A percentile compares a stretch with the other conserved stretches of the same genome.
Conservation (phyloP, 2,329 filamentous ascomycete genomes). For the Beauveria varroae region DNA sequence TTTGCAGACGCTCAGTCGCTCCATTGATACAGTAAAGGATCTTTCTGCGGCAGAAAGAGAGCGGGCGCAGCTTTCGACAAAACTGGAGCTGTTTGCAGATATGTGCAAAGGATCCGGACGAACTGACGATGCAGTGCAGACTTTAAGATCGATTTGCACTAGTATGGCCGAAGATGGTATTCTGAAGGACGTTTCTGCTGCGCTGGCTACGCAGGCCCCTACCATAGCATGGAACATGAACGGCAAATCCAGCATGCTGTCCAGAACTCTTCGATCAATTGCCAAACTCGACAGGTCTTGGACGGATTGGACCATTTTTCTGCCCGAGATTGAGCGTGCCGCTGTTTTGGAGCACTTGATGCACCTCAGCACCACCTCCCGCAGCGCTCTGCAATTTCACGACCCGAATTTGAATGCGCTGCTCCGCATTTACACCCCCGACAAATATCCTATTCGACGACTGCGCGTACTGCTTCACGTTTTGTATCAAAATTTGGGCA, state of each 20-base stretch:
- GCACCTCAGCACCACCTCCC: slow-evolving; percentile 35
- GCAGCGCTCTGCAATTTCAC: slow-evolving; percentile 30
- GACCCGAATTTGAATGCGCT: slow-evolving; percentile 40
- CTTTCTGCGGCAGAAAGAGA: slow-evolving; percentile 48
- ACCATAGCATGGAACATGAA: slow-evolving; percentile 44
- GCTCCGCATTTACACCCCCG: slow-evolving; percentile 41
- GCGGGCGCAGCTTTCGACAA: slow-evolving; percentile 52
- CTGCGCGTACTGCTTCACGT: slow-evolving; percentile 44
- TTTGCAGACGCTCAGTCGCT: slow-evolving; percentile 53
- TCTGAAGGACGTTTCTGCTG: slow-evolving; percentile 43
- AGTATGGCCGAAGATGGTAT: slow-evolving; percentile 52
- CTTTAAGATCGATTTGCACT: slow-evolving; percentile 53
- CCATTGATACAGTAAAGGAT: slow-evolving; percentile 53
- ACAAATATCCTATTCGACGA: slow-evolving; percentile 44
- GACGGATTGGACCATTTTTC: slow-evolving; percentile 47
- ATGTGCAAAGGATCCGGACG: slow-evolving; percentile 46
- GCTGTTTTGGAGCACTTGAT: slow-evolving; percentile 56
- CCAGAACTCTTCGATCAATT: slow-evolving; percentile 51
- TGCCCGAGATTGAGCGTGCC: slow-evolving; percentile 44
- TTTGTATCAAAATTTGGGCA: slow-evolving; percentile 40
- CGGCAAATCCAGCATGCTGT: slow-evolving; percentile 44
- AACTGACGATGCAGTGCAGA: slow-evolving; percentile 48
- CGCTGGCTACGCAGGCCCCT: slow-evolving; percentile 43
- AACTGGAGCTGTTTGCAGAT: slow-evolving; percentile 61
- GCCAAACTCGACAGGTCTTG: slow-evolving; percentile 51